These are phyloP conservation scores for Yamadazyma friedrichii DNA, from an alignment of 1,139 yeast species.

Conservation along the genomic window DNA sequence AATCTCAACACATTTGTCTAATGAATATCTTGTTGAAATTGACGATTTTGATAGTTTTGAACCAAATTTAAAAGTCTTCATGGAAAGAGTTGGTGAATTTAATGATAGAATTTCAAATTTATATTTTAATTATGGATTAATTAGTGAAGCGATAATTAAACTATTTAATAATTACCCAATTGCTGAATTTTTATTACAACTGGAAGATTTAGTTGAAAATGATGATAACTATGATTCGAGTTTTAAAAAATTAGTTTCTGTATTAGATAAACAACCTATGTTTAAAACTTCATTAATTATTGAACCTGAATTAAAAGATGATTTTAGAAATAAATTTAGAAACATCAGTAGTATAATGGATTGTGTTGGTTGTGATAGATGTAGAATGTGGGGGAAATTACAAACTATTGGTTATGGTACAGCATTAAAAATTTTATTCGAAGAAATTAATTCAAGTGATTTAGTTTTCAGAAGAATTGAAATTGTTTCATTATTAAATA, in stretches of 20 bases:
- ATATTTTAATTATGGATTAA: conserved; percentile 88
- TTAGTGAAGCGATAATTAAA: conserved; percentile 78
- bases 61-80: conserved; percentile 78
- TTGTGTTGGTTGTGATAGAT: conserved; percentile 97
- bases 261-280: conserved; percentile 32
- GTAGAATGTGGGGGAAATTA: conserved; percentile 96
- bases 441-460: conserved; percentile 48
- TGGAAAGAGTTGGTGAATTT: conserved; percentile 84
- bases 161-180: conserved; percentile 28
- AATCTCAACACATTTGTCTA: conserved; percentile 88
- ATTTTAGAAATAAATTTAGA: conserved; percentile 79
- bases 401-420: conserved; percentile 98
- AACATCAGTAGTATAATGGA: conserved; percentile 94
- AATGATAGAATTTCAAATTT: conserved; percentile 89
- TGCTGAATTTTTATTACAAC: conserved; percentile 14
- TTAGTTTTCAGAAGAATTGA: conserved; percentile 74
- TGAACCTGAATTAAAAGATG: conserved; percentile 67
- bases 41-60: conserved; percentile 79
- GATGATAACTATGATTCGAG: conserved; percentile 43
- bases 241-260: conserved; percentile 12
- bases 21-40: conserved; percentile 72
- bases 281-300: conserved; percentile 44
- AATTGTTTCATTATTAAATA: conserved; percentile 84
- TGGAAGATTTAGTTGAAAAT: conserved; percentile 15
- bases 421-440: conserved; percentile 85